phyloP scores from a whole-genome alignment of 805 yeast species.

The Cyberlindnera mycetangii region DNA sequence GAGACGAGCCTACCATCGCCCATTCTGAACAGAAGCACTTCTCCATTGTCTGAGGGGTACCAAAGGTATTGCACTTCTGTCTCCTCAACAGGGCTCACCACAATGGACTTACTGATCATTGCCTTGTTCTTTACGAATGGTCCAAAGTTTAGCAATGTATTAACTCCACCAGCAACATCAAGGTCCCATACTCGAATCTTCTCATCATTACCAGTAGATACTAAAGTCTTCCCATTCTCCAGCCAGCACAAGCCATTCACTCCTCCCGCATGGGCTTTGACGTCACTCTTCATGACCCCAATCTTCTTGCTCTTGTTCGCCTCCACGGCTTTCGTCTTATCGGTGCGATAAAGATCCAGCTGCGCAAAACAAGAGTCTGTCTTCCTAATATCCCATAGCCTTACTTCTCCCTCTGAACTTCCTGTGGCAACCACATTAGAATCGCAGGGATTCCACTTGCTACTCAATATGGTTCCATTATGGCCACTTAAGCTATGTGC shows the following conservation, averaged over 20 bases:
- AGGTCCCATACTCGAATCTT: slow-evolving; percentile 78
- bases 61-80: slow-evolving; percentile 55
- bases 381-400: slow-evolving; percentile 83
- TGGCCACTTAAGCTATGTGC: slow-evolving; percentile 66
- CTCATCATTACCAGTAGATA: slow-evolving; percentile 78
- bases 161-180: slow-evolving; percentile 45
- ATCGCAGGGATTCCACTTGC: slow-evolving; percentile 73
- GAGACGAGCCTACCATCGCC: slow-evolving; percentile 61
- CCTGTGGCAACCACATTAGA: slow-evolving; percentile 70
- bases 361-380: slow-evolving; percentile 61
- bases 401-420: slow-evolving; percentile 74
- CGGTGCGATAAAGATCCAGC: slow-evolving; percentile 54
- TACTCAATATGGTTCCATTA: slow-evolving; percentile 51
- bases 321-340: slow-evolving; percentile 21
- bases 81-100: slow-evolving; percentile 42
- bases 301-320: slow-evolving; percentile 23
- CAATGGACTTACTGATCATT: slow-evolving; percentile 25
- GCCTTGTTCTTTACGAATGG: slow-evolving; percentile 69
- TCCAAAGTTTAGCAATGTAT: slow-evolving; percentile 71
- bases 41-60: slow-evolving; percentile 77
- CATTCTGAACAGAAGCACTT: slow-evolving; percentile 54
- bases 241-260: slow-evolving; percentile 82
- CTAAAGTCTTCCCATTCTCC: slow-evolving; percentile 56
- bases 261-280: slow-evolving; percentile 69
- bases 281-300: slow-evolving; percentile 20